Base-by-base conservation (phyloP, 73 alveolate genomes). In the Stentor roeselii region DNA sequence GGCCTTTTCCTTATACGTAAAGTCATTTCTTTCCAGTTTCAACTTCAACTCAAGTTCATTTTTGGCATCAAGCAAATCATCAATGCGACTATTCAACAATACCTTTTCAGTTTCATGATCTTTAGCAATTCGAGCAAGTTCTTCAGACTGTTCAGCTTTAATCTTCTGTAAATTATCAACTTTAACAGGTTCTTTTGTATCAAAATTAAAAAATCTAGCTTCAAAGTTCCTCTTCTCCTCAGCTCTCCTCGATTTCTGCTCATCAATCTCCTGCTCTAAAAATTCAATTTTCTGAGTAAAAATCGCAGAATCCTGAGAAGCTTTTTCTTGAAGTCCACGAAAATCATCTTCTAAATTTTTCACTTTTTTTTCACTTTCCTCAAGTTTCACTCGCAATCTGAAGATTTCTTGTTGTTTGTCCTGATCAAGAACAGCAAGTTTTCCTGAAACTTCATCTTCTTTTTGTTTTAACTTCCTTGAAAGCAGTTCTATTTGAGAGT, bases 131-230 rank as follows among this genome's bases (percentile, higher is more conserved):
- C 80, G 0, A 0, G 80, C n/a, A 27, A 67, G 21, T 67, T 67
- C 80, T 67, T 67, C 80, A 67, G 80, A 67, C 37, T 67, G 80
- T 67, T 67, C 80, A 21, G 80, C 80, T 32, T 32, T 67, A 11
- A 67, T 67, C 34, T 67, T 67, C 80, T 67, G 80, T 67, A 67
- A 11, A 32, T 67, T 32, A 34, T 67, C 80, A 1, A 67, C 80
- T 67, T 67, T 32, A 30, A 11, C 21, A n/a, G 41, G 1, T 67
- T 34, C 34, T 21, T 67, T 27, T 14, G 21, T 67, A 1, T 2
- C 80, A 27, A 67, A 32, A 0, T 15, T 21, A 21, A 40, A 67
- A 30, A 67, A 15, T 32, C 11, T 67, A 27, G 41, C 37, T 30
- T 67, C 80, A 67, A 27, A 67, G 1, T n/a, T 27, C 37, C 37